Conservation (phyloP, 1,284 basidiomycete genomes). For the Singerocomus inundabilis region DNA sequence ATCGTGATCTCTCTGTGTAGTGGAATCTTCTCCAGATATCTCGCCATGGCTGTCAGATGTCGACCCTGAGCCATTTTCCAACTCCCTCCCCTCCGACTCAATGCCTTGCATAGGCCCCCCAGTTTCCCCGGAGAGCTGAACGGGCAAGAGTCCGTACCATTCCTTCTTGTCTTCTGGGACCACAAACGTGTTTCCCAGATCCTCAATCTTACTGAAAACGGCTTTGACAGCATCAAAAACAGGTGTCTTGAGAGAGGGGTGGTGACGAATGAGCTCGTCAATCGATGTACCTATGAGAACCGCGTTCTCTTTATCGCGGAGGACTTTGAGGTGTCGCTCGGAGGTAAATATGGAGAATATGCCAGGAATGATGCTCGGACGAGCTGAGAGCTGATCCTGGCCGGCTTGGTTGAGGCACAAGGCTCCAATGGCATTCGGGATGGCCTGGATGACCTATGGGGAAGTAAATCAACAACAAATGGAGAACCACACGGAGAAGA, state of each 20-base stretch:
- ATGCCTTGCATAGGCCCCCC: constrained; percentile 57
- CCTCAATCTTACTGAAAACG: constrained; percentile 72
- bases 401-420: constrained; percentile 93
- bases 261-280: constrained; percentile 96
- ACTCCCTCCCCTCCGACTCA: constrained; percentile 26
- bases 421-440: constrained; percentile 96
- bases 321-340: constrained; percentile 80
- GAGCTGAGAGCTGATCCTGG: constrained; percentile 75
- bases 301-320: constrained; percentile 92
- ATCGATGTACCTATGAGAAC: constrained; percentile 85
- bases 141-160: constrained; percentile 59
- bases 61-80: constrained; percentile 24
- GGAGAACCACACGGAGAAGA: neutral
- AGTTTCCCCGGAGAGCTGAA: constrained; percentile 34
- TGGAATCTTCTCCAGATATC: constrained; percentile 38
- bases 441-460: constrained; percentile 79
- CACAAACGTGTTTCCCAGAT: constrained; percentile 61
- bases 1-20: constrained; percentile 55
- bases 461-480: constrained; percentile 1
- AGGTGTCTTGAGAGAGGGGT: constrained; percentile 80
- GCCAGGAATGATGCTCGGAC: constrained; percentile 78
- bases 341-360: constrained; percentile 88
- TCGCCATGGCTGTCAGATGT: constrained; percentile 31
- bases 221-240: constrained; percentile 77
- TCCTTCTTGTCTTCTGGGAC: constrained; percentile 58